These are phyloP conservation scores for Stephania cephalantha DNA, from an alignment of 164 flowering plant genomes.

Conservation along the genomic window DNA sequence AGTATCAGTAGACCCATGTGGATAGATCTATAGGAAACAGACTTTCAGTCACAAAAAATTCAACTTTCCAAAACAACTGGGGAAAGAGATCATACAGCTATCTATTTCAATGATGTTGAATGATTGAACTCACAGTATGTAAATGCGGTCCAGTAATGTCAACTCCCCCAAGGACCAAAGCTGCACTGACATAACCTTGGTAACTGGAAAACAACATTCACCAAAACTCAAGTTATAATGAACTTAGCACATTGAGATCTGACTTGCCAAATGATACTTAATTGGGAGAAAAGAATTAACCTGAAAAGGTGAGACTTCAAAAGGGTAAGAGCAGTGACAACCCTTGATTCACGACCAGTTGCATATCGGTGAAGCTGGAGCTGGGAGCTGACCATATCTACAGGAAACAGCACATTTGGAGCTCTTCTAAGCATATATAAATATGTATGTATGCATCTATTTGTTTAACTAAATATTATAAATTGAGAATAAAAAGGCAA, in stretches of 20 bases:
- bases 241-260: background rate
- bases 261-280: background rate
- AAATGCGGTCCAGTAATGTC: constrained; percentile 95
- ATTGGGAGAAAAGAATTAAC: constrained; percentile 24
- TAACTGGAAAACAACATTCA: constrained; percentile 38
- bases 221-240: background rate
- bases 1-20: constrained; percentile 97
- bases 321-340: constrained; percentile 80
- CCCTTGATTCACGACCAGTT: constrained; percentile 88
- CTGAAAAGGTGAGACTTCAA: constrained; percentile 85
- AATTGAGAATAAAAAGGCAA: background rate
- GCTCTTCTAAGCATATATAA: too few relatives aligned
- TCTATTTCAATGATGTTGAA: background rate
- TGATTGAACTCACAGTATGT: constrained; percentile 68
- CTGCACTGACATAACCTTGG: constrained; percentile 91
- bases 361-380: constrained; percentile 81
- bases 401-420: constrained; percentile 1
- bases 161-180: constrained; percentile 98
- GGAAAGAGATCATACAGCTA: background rate
- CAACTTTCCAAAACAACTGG: background rate
- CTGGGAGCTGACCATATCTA: constrained; percentile 98
- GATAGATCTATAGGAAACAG: constrained; percentile 66
- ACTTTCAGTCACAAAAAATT: constrained; percentile 1
- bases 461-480: too few relatives aligned
- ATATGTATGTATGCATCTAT: too few relatives aligned